A percentile compares a stretch with the other conserved stretches of the same genome.
Conservation (phyloP, 2,329 filamentous ascomycete species). For the Trichoderma koningii region DNA sequence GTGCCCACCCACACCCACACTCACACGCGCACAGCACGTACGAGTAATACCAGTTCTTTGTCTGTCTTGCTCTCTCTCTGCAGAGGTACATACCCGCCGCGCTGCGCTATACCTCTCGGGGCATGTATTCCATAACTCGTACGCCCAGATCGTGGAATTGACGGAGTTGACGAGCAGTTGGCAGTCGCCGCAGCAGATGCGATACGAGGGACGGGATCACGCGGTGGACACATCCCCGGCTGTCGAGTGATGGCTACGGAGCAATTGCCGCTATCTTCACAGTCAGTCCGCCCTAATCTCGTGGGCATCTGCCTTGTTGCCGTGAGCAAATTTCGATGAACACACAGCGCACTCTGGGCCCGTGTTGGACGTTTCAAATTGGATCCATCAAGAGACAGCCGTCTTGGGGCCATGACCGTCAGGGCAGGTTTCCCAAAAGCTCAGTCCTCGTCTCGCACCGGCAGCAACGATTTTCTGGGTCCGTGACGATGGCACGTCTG, state of each 20-base stretch:
- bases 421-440: constrained; percentile 14
- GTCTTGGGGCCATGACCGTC: constrained; percentile 8
- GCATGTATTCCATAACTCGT: neutral
- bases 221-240: constrained; percentile 5
- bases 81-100: neutral
- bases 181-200: neutral
- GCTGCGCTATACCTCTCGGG: constrained; percentile 21
- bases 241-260: neutral
- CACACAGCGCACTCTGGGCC: neutral
- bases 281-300: no score
- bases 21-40: neutral
- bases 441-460: constrained; percentile 7
- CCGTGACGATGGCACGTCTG: constrained; percentile 26
- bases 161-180: neutral
- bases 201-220: constrained; percentile 22
- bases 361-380: neutral
- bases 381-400: constrained; percentile 9
- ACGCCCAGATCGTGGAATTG: no score
- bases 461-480: constrained; percentile 7
- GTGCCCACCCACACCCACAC: constrained; percentile 25
- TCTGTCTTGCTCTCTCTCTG: constrained; percentile 5
- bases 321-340: neutral
- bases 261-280: neutral
- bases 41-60: no score
- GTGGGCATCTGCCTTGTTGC: no score